Evolutionary conservation across 2,329 filamentous ascomycete species (phyloP).

Genomic region (Tolypocladium endophyticum): DNA sequence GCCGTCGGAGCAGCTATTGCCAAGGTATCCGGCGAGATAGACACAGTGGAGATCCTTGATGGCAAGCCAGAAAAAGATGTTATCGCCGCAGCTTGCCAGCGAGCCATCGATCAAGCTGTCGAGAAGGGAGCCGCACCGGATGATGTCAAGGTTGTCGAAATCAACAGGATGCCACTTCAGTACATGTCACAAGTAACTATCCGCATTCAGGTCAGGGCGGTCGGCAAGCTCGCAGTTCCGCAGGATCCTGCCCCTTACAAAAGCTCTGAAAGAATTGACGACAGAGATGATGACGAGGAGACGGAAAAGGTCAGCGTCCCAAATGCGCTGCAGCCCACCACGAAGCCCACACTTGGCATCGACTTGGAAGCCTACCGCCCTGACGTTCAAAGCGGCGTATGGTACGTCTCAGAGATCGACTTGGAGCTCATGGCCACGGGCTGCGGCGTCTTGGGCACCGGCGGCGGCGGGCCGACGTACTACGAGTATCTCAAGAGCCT

Average conservation of each 20-base stretch:
- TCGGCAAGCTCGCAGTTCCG: constrained; percentile 20
- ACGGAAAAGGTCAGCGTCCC: constrained; percentile 16
- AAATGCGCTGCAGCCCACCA: constrained; percentile 16
- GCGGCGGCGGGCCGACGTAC: constrained; percentile 24
- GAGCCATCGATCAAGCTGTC: constrained; percentile 18
- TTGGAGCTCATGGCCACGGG: constrained; percentile 24
- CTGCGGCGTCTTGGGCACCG: constrained; percentile 25
- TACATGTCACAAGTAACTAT: constrained; percentile 24
- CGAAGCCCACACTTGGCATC: constrained; percentile 18
- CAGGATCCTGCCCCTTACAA: constrained; percentile 11
- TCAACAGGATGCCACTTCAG: constrained; percentile 30
- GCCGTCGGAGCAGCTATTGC: constrained; percentile 51
- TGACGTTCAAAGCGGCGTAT: constrained; percentile 17
- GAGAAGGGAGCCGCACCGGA: constrained; percentile 17
- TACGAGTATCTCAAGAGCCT: constrained; percentile 34
- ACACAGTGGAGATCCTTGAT: constrained; percentile 37
- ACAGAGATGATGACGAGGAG: constrained; percentile 11
- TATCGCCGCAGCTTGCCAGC: constrained; percentile 26
- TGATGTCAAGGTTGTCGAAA: constrained; percentile 31
- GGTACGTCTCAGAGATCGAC: constrained; percentile 26
- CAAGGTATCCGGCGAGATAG: constrained; percentile 40
- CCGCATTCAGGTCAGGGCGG: constrained; percentile 21
- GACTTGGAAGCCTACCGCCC: constrained; percentile 20
- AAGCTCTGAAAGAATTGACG: not conserved
- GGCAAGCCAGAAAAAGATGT: constrained; percentile 25